Percentiles rank a stretch among this genome's conserved stretches.
Evolutionary conservation across 129 eudicot genomes (phyloP).

Genomic region (Centella asiatica): DNA sequence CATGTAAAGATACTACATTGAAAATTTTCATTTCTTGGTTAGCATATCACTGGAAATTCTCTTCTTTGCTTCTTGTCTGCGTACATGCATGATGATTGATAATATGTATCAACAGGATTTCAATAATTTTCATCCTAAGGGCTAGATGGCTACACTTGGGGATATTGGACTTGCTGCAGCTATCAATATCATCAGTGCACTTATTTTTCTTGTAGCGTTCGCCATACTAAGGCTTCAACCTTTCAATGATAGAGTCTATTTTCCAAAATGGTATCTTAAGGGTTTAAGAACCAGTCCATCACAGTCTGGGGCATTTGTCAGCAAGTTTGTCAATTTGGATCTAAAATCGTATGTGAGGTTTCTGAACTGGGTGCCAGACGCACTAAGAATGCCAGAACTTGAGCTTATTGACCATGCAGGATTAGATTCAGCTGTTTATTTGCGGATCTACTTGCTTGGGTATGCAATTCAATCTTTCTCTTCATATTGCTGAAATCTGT

Average conservation of each 20-base stretch:
- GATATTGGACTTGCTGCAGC: constrained; percentile 85
- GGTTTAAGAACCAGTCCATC: constrained; percentile 73
- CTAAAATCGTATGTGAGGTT: constrained; percentile 54
- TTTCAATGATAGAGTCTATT: constrained; percentile 71
- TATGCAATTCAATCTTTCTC: constrained; percentile 20
- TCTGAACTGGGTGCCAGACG: constrained; percentile 87
- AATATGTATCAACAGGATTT: constrained; percentile 12
- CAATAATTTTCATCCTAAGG: neutral
- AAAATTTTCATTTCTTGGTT: neutral
- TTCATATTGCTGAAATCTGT: neutral
- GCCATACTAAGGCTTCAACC: constrained; percentile 79
- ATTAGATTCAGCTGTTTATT: constrained; percentile 85
- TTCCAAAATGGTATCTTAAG: constrained; percentile 85
- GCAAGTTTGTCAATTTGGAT: constrained; percentile 74
- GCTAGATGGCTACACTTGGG: constrained; percentile 62
- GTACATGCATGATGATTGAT: neutral
- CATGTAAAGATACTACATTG: neutral
- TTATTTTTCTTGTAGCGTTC: constrained; percentile 64
- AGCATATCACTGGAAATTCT: neutral
- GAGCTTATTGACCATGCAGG: constrained; percentile 95
- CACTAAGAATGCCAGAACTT: constrained; percentile 80
- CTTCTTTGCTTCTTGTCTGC: neutral
- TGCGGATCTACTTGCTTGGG: constrained; percentile 90
- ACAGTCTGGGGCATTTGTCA: constrained; percentile 49
- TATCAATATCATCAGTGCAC: constrained; percentile 57